Evolutionary conservation across 768 basidiomycete species (phyloP).

Genomic region (Boletellus emodensis): DNA sequence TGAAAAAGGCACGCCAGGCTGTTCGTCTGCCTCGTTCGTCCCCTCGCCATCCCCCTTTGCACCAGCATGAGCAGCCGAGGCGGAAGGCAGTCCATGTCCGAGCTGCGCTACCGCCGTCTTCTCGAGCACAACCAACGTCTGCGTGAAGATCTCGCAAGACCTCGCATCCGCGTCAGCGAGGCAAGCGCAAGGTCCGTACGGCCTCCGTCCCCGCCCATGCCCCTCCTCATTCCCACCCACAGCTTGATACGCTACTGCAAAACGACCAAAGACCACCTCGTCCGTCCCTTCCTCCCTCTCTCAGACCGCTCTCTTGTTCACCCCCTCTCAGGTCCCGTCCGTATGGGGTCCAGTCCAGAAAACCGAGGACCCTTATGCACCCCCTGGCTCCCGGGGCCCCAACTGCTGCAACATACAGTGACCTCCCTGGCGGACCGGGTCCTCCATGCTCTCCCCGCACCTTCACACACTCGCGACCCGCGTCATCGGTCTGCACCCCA

Average conservation of each 20-base stretch:
- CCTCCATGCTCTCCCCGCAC: neutral
- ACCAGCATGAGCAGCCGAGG: slow-evolving; percentile 57
- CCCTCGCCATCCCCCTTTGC: neutral
- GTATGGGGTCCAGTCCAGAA: slow-evolving; percentile 97
- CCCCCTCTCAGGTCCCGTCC: slow-evolving; percentile 68
- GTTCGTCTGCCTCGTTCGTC: neutral
- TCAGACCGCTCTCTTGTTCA: slow-evolving; percentile 10
- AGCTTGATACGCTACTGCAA: slow-evolving; percentile 75
- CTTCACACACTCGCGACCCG: slow-evolving; percentile 2
- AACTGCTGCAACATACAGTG: slow-evolving; percentile 63
- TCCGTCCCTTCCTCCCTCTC: slow-evolving; percentile 32
- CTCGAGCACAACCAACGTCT: slow-evolving; percentile 72
- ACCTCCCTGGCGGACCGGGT: slow-evolving; percentile 1
- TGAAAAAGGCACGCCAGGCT: slow-evolving; percentile 15
- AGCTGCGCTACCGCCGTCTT: slow-evolving; percentile 75
- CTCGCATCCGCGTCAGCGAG: slow-evolving; percentile 69
- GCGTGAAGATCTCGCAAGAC: slow-evolving; percentile 67
- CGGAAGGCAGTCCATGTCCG: slow-evolving; percentile 70
- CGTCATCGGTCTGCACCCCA: slow-evolving; percentile 17
- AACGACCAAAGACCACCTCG: slow-evolving; percentile 66
- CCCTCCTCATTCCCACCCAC: slow-evolving; percentile 11
- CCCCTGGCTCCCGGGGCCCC: slow-evolving; percentile 48
- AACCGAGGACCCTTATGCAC: slow-evolving; percentile 89
- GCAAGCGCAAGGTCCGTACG: slow-evolving; percentile 58
- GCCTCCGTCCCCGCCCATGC: neutral